Evolutionary conservation across 768 basidiomycete genomes (phyloP).

Genomic region (Boletus pseudo-olivaceus): DNA sequence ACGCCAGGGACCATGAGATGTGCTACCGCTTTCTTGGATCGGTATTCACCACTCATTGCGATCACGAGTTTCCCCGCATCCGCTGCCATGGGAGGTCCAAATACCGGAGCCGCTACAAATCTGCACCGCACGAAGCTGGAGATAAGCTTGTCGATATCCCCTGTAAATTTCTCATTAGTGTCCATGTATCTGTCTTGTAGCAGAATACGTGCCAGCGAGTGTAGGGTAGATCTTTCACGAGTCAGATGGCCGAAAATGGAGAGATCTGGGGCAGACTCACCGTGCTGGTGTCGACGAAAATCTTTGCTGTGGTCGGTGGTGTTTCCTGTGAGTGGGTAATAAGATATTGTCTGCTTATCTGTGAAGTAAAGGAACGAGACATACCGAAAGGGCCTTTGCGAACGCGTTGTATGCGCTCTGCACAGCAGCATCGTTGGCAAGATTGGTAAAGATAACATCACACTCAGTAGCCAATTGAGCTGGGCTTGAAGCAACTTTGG

Average conservation of each 20-base stretch:
- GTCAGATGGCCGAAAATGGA: constrained; percentile 6
- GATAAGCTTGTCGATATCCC: constrained; percentile 66
- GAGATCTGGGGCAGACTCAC: constrained; percentile 39
- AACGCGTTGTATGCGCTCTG: constrained; percentile 60
- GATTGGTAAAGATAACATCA: constrained; percentile 74
- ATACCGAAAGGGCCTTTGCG: constrained; percentile 54
- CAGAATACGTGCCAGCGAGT: constrained; percentile 39
- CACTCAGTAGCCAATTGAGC: constrained; percentile 61
- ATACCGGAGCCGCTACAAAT: constrained; percentile 75
- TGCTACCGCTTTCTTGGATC: constrained; percentile 77
- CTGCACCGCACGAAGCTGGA: constrained; percentile 54
- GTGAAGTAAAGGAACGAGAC: not conserved
- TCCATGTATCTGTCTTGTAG: not conserved
- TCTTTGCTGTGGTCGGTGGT: constrained; percentile 52
- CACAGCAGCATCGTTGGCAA: constrained; percentile 70
- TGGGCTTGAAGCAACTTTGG: constrained; percentile 53
- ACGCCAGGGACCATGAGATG: constrained; percentile 77
- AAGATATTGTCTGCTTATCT: not conserved
- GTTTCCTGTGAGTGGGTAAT: constrained; percentile 28
- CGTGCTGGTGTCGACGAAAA: constrained; percentile 85
- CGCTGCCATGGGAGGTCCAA: constrained; percentile 68
- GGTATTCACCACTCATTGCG: constrained; percentile 76
- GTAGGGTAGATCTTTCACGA: constrained; percentile 50
- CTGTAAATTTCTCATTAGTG: constrained; percentile 29
- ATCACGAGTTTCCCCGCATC: constrained; percentile 64